phyloP scores from a whole-genome alignment of 2,329 filamentous ascomycete species.

The Pseudogymnoascus destructans region DNA sequence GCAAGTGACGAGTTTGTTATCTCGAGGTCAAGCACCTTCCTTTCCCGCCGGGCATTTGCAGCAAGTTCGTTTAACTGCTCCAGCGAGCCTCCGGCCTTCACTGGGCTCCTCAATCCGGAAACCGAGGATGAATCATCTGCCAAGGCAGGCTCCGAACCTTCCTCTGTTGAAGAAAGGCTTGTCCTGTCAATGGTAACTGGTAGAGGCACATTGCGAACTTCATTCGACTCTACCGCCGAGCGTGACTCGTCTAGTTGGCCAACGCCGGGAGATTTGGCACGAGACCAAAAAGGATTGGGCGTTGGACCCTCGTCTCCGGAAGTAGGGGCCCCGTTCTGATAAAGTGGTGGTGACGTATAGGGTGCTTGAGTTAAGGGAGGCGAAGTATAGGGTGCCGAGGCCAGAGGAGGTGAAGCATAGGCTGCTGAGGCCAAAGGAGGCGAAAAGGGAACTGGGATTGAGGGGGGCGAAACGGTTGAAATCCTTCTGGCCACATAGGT shows the following conservation, averaged over 20 bases:
- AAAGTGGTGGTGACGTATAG: not conserved
- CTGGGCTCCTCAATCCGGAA: constrained; percentile 34
- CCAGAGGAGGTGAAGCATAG: not conserved
- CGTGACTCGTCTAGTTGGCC: not conserved
- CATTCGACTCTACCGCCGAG: not conserved
- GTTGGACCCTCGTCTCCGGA: not conserved
- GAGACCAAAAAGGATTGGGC: not conserved
- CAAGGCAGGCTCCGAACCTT: not conserved
- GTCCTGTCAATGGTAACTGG: not conserved
- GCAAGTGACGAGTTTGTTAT: constrained; percentile 92
- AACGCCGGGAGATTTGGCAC: not conserved
- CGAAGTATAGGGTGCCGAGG: not conserved
- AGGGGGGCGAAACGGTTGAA: constrained; percentile 1
- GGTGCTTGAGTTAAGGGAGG: not conserved
- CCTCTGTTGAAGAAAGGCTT: not conserved
- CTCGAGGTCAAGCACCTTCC: constrained; percentile 90
- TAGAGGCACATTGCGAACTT: not conserved
- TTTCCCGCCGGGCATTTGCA: constrained; percentile 76
- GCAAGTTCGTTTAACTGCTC: constrained; percentile 63
- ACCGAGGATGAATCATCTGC: not conserved
- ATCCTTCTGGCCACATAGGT: constrained; percentile 1
- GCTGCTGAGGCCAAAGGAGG: not conserved
- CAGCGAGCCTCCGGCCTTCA: constrained; percentile 39
- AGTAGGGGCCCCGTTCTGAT: not conserved
- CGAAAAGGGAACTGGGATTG: not conserved